phyloP scores from a whole-genome alignment of 1,139 yeast genomes.

The Candida buenavistaensis region DNA sequence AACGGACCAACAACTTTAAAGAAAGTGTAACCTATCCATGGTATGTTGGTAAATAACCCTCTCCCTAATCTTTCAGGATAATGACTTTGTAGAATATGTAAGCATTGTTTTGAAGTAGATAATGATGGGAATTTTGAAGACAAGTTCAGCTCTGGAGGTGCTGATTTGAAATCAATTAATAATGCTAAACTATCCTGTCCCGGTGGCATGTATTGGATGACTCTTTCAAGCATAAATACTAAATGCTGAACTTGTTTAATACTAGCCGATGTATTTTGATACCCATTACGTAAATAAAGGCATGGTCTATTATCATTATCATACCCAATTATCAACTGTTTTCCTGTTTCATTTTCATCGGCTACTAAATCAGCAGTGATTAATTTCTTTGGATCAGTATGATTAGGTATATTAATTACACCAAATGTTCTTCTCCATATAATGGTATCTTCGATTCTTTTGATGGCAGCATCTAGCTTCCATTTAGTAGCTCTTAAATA shows the following conservation, averaged over 20 bases:
- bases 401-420: conserved; percentile 55
- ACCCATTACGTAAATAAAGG: conserved; percentile 83
- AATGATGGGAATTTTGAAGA: conserved; percentile 46
- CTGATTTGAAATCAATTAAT: conserved; percentile 81
- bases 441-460: conserved; percentile 71
- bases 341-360: conserved; percentile 81
- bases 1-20: conserved; percentile 88
- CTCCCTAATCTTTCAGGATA: conserved; percentile 94
- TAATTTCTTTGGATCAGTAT: conserved; percentile 38
- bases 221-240: conserved; percentile 87
- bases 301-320: conserved; percentile 91
- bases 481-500: conserved; percentile 92
- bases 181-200: conserved; percentile 93
- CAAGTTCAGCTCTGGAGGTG: conserved; percentile 41
- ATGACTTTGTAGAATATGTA: conserved; percentile 87
- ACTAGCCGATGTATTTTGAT: conserved; percentile 87
- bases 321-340: conserved; percentile 83
- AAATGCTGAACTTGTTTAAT: conserved; percentile 89
- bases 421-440: conserved; percentile 96
- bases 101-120: conserved; percentile 66
- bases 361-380: conserved; percentile 64
- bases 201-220: conserved; percentile 89
- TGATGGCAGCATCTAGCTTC: conserved; percentile 68
- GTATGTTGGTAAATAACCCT: conserved; percentile 87
- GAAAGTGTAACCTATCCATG: conserved; percentile 90